These are phyloP conservation scores for Stellera chamaejasme DNA, from an alignment of 345 rosid genomes.

Conservation along the genomic window DNA sequence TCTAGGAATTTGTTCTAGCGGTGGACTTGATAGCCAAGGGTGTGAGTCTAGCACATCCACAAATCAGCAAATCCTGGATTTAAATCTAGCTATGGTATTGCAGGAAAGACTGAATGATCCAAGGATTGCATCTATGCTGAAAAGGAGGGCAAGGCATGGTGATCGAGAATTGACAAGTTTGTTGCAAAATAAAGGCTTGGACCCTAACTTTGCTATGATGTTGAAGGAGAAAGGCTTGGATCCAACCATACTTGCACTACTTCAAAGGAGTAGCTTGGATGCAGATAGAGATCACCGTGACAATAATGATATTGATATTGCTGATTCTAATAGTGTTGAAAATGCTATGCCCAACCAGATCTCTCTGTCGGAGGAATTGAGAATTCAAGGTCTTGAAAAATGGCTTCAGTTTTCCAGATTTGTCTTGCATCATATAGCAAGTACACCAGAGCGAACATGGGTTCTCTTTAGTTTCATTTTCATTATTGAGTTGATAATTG, in stretches of 20 bases:
- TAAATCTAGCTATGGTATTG: conserved; percentile 77
- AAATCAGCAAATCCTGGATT: conserved; percentile 75
- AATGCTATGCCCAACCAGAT: conserved; percentile 73
- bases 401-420: conserved; percentile 90
- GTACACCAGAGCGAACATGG: conserved; percentile 99
- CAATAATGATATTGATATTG: conserved; percentile 50
- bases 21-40: conserved; percentile 92
- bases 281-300: conserved; percentile 98
- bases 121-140: conserved; percentile 77
- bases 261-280: conserved; percentile 98
- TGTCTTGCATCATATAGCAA: conserved; percentile 82
- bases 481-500: conserved; percentile 74
- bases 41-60: conserved; percentile 90
- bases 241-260: conserved; percentile 89
- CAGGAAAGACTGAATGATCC: conserved; percentile 92
- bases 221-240: conserved; percentile 93
- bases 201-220: conserved; percentile 99
- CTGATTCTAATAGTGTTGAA: conserved; percentile 78
- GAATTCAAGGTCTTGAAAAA: conserved; percentile 92
- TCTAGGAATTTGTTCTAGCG: conserved; percentile 59
- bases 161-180: conserved; percentile 76
- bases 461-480: conserved; percentile 89
- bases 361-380: conserved; percentile 88
- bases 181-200: conserved; percentile 95
- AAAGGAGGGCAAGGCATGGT: conserved; percentile 72